Base-by-base conservation (phyloP, 2,329 filamentous ascomycete genomes). In the Gaeumannomyces sp. region DNA sequence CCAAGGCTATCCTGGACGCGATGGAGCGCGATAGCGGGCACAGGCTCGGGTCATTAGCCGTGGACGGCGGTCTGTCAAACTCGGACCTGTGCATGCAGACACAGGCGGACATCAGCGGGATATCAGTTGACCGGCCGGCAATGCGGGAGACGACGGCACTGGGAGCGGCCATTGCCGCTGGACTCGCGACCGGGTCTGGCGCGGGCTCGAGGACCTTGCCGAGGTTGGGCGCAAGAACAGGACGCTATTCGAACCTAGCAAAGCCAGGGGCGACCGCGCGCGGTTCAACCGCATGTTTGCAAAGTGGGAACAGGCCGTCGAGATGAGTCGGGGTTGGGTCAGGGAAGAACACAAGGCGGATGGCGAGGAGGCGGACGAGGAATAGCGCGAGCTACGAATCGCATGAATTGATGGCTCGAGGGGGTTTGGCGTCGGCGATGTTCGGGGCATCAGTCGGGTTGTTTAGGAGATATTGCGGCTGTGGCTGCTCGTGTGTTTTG, bases 131-230 rank as follows among this genome's bases (percentile, higher is more conserved):
- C 74, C 87, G 93, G 29, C 93, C 93, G 0, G 84, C 86, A 65
- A 96, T 97, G 93, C 89, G 91, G 65, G 93, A 97, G 79, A 96
- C 92, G 4, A 97, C 93, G 1, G 90, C 92, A 0, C 84, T 97
- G 2, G 93, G 93, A 31, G 92, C 93, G 19, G 93, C 93, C 61
- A 94, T 96, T 70, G 92, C 93, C 22, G 93, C 93, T 11, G 93
- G 91, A n/a, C 87, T 96, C 66, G 92, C 92, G 11, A 86, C 91
- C 16, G 88, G 59, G 85, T 94, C 45, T 96, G 92, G 91, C 84
- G 85, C 68, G 83, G 86, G 71, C 86, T 95, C 65, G 84, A 87
- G 33, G 90, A 94, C 71, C 78, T 96, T 38, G 86, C 86, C 70
- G 81, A 87, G 66, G 87, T 95, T 74, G 92, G 92, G 75, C 86